Evolutionary conservation across 164 flowering plant species (phyloP).

Genomic region (Pachysandra terminalis): DNA sequence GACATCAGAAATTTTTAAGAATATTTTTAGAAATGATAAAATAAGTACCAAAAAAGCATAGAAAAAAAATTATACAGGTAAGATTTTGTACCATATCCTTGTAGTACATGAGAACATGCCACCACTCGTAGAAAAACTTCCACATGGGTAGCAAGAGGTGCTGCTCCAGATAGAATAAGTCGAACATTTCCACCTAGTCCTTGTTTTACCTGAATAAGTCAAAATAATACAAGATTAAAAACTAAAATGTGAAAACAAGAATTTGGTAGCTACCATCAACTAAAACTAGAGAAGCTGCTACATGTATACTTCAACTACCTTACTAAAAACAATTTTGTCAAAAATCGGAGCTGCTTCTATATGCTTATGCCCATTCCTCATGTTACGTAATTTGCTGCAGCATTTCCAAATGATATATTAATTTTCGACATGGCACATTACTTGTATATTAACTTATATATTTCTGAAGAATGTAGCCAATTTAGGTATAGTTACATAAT

Average conservation of each 20-base stretch:
- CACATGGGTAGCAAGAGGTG: constrained; percentile 83
- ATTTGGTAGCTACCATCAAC: neutral
- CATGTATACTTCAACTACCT: constrained; percentile 42
- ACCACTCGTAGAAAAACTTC: constrained; percentile 84
- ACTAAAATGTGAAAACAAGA: neutral
- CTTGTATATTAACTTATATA: too few species aligned
- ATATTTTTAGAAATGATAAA: too few species aligned
- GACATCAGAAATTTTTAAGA: too few species aligned
- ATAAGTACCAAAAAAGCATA: too few species aligned
- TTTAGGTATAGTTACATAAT: too few species aligned
- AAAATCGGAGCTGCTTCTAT: constrained; percentile 67
- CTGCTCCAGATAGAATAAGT: constrained; percentile 93
- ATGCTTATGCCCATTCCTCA: constrained; percentile 67
- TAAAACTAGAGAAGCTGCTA: constrained; percentile 1
- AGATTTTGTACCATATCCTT: constrained; percentile 80
- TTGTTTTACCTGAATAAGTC: constrained; percentile 63
- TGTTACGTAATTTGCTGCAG: constrained; percentile 62
- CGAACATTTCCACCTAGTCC: constrained; percentile 90
- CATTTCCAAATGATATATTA: constrained; percentile 13
- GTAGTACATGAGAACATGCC: constrained; percentile 89
- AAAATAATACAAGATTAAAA: neutral
- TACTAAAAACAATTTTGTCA: constrained; percentile 77
- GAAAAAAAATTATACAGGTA: too few species aligned
- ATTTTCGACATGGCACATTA: neutral
- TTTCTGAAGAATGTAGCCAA: too few species aligned